phyloP scores from a whole-genome alignment of 345 rosid species.

The Psidium guajava region DNA sequence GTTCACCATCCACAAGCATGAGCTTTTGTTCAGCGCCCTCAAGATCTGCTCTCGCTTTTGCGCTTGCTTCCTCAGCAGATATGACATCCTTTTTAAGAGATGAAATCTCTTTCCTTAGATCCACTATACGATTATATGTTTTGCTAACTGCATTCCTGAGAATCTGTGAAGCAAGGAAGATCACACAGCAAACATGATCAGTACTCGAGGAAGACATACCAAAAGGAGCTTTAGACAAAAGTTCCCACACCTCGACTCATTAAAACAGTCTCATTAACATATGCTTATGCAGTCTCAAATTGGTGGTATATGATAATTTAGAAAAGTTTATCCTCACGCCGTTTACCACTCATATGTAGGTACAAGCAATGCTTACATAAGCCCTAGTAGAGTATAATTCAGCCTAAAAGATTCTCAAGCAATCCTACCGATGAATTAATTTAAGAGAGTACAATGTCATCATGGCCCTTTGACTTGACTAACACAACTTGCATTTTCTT shows the following conservation, averaged over 20 bases:
- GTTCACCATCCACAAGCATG: slow-evolving; percentile 75
- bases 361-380: not conserved
- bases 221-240: not conserved
- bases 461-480: not conserved
- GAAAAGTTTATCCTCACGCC: not conserved
- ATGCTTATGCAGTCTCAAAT: not conserved
- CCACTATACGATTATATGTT: slow-evolving; percentile 79
- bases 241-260: not conserved
- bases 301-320: not conserved
- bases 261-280: not conserved
- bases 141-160: slow-evolving; percentile 91
- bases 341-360: not conserved
- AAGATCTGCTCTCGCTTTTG: slow-evolving; percentile 58
- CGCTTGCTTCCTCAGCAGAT: slow-evolving; percentile 68
- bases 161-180: slow-evolving; percentile 27
- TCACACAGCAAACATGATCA: not conserved
- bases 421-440: not conserved
- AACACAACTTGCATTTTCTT: not conserved
- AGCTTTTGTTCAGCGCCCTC: slow-evolving; percentile 81
- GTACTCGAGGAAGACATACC: not conserved
- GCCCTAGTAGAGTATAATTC: not conserved
- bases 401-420: not conserved
- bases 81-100: slow-evolving; percentile 49
- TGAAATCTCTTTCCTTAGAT: slow-evolving; percentile 77
- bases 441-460: not conserved